Conservation (phyloP, 495 filamentous ascomycete species). For the Hyaloscypha variabilis region DNA sequence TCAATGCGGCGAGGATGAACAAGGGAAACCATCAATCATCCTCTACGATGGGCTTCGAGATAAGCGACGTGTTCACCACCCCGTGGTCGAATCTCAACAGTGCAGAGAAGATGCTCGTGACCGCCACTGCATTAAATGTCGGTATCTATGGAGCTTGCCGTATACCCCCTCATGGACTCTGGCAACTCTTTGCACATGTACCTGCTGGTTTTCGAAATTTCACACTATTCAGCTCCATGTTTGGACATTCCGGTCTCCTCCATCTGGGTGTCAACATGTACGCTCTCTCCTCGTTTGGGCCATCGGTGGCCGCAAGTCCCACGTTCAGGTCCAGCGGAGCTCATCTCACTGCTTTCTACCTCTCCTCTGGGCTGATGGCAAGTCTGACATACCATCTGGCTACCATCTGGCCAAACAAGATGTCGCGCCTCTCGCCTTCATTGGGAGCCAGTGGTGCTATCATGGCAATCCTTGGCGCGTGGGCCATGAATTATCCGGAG, state of each 20-base stretch:
- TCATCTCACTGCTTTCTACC: neutral
- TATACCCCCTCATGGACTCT: neutral
- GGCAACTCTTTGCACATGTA: neutral
- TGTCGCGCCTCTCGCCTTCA: neutral
- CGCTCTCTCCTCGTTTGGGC: neutral
- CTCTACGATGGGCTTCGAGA: neutral
- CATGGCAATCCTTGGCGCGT: neutral
- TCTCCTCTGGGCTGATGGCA: neutral
- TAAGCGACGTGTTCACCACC: neutral
- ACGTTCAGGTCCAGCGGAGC: neutral
- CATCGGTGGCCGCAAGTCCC: neutral
- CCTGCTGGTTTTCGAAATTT: neutral
- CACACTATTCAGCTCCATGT: neutral
- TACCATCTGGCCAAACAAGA: neutral
- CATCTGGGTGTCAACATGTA: neutral
- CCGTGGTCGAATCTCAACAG: neutral
- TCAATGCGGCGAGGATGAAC: neutral
- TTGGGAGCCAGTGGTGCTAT: neutral
- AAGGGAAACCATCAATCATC: neutral
- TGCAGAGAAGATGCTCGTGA: neutral
- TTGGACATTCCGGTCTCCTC: neutral
- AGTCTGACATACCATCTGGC: neutral
- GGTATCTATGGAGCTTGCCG: neutral
- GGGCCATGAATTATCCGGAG: neutral
- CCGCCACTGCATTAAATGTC: neutral